These are phyloP conservation scores for Epichloe sp. DNA, from an alignment of 2,329 filamentous ascomycete species.

Conservation along the genomic window DNA sequence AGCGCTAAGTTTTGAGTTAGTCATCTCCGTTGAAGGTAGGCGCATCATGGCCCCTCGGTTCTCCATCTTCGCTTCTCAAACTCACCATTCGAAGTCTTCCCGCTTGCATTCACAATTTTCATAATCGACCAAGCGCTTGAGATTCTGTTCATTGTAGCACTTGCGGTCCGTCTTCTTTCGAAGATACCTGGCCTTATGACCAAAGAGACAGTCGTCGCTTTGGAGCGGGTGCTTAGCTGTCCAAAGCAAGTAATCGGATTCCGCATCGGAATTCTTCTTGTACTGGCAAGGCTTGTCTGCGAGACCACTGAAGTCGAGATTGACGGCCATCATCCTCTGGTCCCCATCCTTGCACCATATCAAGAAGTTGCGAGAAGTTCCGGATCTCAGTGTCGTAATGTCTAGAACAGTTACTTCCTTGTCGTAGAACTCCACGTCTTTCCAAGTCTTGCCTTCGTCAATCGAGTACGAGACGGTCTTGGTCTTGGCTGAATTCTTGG, in stretches of 20 bases:
- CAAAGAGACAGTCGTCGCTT: conserved; percentile 76
- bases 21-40: conserved; percentile 15
- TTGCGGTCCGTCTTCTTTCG: conserved; percentile 69
- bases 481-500: conserved; percentile 55
- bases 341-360: conserved; percentile 60
- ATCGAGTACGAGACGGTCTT: conserved; percentile 61
- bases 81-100: conserved; percentile 81
- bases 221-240: conserved; percentile 70
- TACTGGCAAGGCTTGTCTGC: conserved; percentile 59
- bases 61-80: background rate
- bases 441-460: conserved; percentile 73
- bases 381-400: conserved; percentile 78
- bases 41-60: conserved; percentile 5
- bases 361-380: conserved; percentile 81
- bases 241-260: conserved; percentile 74
- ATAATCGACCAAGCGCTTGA: conserved; percentile 59
- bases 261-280: conserved; percentile 38
- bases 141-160: conserved; percentile 70
- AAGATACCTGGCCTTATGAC: conserved; percentile 77
- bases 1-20: conserved; percentile 41
- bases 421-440: conserved; percentile 58
- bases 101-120: conserved; percentile 73
- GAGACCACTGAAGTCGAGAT: conserved; percentile 79
- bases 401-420: conserved; percentile 61
- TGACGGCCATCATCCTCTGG: conserved; percentile 56